Evolutionary conservation across 2,329 filamentous ascomycete genomes (phyloP), one percentile per base, ranked within the genome.

Genomic region (Penicillium sp.): DNA sequence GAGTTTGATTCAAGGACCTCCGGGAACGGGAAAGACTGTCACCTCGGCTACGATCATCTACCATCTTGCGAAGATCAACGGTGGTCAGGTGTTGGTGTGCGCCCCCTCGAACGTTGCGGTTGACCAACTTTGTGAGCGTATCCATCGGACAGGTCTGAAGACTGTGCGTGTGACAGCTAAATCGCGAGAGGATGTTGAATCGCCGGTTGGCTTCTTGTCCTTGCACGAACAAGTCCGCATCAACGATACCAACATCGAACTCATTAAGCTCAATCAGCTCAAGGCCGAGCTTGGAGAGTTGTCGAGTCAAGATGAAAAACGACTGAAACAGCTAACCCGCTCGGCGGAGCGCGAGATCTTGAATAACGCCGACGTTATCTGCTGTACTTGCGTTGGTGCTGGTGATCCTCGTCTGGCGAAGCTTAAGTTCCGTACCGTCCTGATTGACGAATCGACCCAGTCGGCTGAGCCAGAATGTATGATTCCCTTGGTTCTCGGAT

Each of bases 31-130:
- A 65, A 98, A 98, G 77, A 98, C 93, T 0, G 93, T 98, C 51
- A 98, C 93, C 15, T 98, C 93, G 32, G 93, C 93, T 29, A 98
- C 93, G 1, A 95, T 98, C 67, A 98, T 98, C 66, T 97, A 96
- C 65, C 93, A 98, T 67, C 77, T 98, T 51, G 88, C 89, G 58
- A 97, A 95, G 74, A 86, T 94, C 71, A 97, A 90, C 61, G 89
- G 86, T 56, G 89, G 90, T 47, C 93, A 95, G 64, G 91, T 98
- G 3, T 77, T 98, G 31, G 93, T 98, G 40, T 98, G 93, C 64
- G 93, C 93, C 15, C 93, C 93, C 0, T 98, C 93, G 43, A 98
- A 98, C 76, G 93, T 98, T 55, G 93, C 93, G 8, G 93, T 98
- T 26, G 93, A 98, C 64, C 93, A 98, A 70, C 83, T 98, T 26